These are phyloP conservation scores for Verticillium longisporum DNA, from an alignment of 2,329 filamentous ascomycete species.

Conservation along the genomic window DNA sequence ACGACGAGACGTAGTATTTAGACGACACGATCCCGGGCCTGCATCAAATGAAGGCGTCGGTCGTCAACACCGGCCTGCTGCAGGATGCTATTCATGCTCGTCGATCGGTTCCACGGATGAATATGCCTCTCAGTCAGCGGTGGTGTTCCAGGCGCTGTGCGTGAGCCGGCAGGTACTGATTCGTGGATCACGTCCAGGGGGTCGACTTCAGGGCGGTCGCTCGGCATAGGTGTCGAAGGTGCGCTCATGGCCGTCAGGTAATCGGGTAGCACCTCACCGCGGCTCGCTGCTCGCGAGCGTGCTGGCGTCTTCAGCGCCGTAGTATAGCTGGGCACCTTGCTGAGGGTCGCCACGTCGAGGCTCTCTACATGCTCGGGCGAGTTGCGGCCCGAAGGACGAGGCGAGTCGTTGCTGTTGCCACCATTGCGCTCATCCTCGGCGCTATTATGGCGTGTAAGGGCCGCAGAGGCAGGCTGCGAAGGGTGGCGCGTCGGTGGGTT, in stretches of 20 bases:
- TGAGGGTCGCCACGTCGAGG: constrained; percentile 56
- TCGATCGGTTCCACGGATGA: constrained; percentile 8
- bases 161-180: neutral
- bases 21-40: constrained; percentile 25
- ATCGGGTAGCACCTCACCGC: constrained; percentile 51
- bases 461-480: constrained; percentile 35
- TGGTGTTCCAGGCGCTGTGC: neutral
- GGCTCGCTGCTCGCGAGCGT: constrained; percentile 41
- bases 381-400: constrained; percentile 35
- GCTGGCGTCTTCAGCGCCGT: constrained; percentile 64
- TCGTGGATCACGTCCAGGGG: constrained; percentile 22
- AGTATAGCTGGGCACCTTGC: constrained; percentile 69
- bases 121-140: neutral
- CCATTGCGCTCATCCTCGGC: constrained; percentile 31
- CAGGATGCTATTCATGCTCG: constrained; percentile 9
- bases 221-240: constrained; percentile 38
- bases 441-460: constrained; percentile 47
- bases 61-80: constrained; percentile 8
- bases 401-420: neutral
- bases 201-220: constrained; percentile 17
- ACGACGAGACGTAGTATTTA: neutral
- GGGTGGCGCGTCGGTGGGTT: constrained; percentile 22
- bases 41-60: constrained; percentile 26
- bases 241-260: constrained; percentile 56
- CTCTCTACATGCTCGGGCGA: constrained; percentile 52